Percentiles rank a stretch among this genome's conserved stretches.
Conservation (phyloP, 116 monocot species). For the Thalassia testudinum region DNA sequence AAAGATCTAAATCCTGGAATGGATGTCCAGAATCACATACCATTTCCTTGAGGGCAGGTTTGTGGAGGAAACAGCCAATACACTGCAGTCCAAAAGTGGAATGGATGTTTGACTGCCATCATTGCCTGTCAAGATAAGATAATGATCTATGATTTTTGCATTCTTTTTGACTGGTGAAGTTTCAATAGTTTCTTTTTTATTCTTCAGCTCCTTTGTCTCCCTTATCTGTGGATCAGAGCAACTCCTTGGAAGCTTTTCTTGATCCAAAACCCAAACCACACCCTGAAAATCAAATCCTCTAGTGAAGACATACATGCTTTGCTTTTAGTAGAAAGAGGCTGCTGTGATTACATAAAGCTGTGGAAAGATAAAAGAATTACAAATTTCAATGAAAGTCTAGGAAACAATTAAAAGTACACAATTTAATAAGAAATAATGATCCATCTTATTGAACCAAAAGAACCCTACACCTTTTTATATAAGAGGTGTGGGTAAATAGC, state of each 20-base stretch:
- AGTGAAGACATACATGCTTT: too few relatives aligned
- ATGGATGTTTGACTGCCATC: slow-evolving; percentile 46
- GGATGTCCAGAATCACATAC: slow-evolving; percentile 19
- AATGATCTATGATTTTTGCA: slow-evolving; percentile 53
- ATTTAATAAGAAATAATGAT: too few relatives aligned
- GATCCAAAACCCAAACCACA: slow-evolving; percentile 68
- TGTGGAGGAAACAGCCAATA: slow-evolving; percentile 71
- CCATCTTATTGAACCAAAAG: too few relatives aligned
- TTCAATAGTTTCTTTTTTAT: slow-evolving; percentile 48
- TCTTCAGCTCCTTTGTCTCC: slow-evolving; percentile 37
- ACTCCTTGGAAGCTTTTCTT: slow-evolving; percentile 39
- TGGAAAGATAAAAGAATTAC: too few relatives aligned
- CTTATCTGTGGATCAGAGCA: slow-evolving; percentile 26
- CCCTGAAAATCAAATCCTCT: slow-evolving; percentile 43
- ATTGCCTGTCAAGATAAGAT: slow-evolving; percentile 36
- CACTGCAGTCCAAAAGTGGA: slow-evolving; percentile 34
- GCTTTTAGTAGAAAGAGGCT: too few relatives aligned
- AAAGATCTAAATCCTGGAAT: background rate
- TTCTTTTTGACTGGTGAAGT: slow-evolving; percentile 65
- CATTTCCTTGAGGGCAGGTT: slow-evolving; percentile 65
- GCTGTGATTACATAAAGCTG: too few relatives aligned
- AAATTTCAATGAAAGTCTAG: too few relatives aligned
- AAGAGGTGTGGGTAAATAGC: too few relatives aligned
- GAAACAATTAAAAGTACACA: too few relatives aligned
- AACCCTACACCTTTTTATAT: too few relatives aligned